phyloP scores from a whole-genome alignment of 2,329 filamentous ascomycete species.

The Verticillium nonalfalfae region DNA sequence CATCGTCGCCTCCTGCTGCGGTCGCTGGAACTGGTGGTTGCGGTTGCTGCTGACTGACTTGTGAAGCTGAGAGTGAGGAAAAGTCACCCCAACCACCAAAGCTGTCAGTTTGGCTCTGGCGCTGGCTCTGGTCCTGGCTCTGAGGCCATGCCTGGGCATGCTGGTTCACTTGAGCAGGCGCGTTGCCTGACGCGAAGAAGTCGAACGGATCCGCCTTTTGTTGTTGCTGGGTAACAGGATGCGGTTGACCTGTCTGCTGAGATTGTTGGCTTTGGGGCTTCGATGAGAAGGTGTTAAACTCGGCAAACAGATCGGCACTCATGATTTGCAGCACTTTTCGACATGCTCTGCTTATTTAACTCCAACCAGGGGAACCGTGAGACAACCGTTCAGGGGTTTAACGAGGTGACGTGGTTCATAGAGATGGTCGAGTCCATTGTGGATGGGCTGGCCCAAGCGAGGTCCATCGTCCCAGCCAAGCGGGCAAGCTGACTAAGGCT shows the following conservation, averaged over 20 bases:
- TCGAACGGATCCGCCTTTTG: background rate
- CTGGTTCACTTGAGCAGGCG: background rate
- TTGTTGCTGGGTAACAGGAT: background rate
- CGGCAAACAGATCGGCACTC: constrained; percentile 61
- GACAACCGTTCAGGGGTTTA: background rate
- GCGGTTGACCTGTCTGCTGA: constrained; percentile 15
- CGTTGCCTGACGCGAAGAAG: background rate
- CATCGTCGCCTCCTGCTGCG: constrained; percentile 36
- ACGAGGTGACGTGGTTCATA: background rate
- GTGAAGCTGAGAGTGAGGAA: constrained; percentile 5
- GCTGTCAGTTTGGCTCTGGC: background rate
- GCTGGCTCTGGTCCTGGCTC: background rate
- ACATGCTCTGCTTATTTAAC: background rate
- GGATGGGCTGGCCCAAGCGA: background rate
- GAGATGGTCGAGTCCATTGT: background rate
- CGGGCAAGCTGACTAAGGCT: background rate
- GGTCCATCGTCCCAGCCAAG: background rate
- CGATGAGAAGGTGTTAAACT: constrained; percentile 47
- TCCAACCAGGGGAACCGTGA: background rate
- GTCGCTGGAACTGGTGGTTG: constrained; percentile 5
- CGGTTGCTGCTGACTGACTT: constrained; percentile 3
- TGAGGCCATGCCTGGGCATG: constrained; percentile 3
- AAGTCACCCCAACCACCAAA: constrained; percentile 16
- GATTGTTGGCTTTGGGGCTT: constrained; percentile 15
- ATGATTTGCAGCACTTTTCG: constrained; percentile 26